Base-by-base conservation (phyloP, 2,329 filamentous ascomycete species). In the Monilinia fructicola region DNA sequence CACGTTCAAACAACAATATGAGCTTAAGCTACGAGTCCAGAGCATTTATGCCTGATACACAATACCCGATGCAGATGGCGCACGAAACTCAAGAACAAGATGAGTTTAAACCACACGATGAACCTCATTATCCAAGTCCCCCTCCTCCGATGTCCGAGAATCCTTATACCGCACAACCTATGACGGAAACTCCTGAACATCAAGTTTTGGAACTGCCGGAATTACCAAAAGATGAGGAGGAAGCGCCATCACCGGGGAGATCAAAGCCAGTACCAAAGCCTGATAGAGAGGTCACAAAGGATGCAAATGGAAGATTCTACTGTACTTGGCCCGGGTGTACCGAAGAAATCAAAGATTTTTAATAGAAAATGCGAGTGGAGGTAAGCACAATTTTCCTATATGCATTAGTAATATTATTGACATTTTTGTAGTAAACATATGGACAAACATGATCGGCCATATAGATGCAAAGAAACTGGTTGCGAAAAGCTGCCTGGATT, bases 361-460 rank as follows among this genome's bases (percentile, higher is more conserved):
- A 84, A 86, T 65, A 86, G 93, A 70, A 94, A 92, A 72, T 97
- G 93, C 80, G 93, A 97, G 80, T 97, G 92, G 92, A 73, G 72
- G 59, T 73, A 96, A 90, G 92, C 95, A 66, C 42, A 31, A 54
- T 50, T 38, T 62, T 65, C 78, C 71, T 78, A 69, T 18, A 2
- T 40, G 31, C 4, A 42, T 40, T 26, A 40, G 21, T 40, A 40
- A 44, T 14, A 42, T 58, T 23, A 54, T 48, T 65, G 26, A 63
- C 16, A 18, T 38, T 40, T 12, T n/a, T 12, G 21, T 71, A 96
- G 92, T 76, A 97, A 98, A 80, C 94, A 98, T 77, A 97, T 97
- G 93, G 94, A 98, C 80, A 97, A 97, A 77, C 94, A 98, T 77
- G 93, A 97, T 73, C 85, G 94, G 16, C 94, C 94, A 1, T 98